Base-by-base conservation (phyloP, 495 filamentous ascomycete species). In the Tuber melanosporum region DNA sequence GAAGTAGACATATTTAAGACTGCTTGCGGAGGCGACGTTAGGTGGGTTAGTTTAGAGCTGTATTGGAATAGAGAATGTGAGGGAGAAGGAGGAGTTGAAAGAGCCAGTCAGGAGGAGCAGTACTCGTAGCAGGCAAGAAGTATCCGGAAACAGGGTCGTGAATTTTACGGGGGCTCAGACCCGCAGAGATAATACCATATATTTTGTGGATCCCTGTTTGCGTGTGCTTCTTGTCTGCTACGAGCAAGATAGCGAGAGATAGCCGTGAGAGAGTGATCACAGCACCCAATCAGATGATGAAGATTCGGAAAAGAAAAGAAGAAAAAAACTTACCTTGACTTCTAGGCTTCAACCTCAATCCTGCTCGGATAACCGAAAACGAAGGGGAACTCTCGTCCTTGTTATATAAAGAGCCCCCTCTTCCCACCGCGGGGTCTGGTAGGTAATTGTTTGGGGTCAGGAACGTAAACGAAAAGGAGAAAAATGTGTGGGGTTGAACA, bases 1-100 rank as follows among this genome's bases (percentile, higher is more conserved):
- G 88, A 87, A 76, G 87, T 84, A 73, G 91, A 89, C 88, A 93
- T 89, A 22, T 72, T 42, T 10, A 46, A 46, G 39, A 66, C 57
- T 66, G 71, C 3, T 42, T 72, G 71, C 5, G 71, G 2, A 22
- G 41, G n/a, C 3, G 71, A 32, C 1, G n/a, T 71, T n/a, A 41
- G 44, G 22, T 41, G 8, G 22, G 36, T 4, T 9, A 32, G 17
- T 17, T 22, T 20, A 77, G 52, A 74, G 43, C n/a, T 20, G 49
- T 39, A 36, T 76, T 57, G 80, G 78, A 46, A n/a, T 0, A 46
- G 20, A 41, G 19, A 36, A 52, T 36, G 8, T 36, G 66, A 77
- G 19, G 42, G 42, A 57, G 36, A 46, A 17, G 46, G 39, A 47
- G 72, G 26, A 15, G 15, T 26, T n/a, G 20, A 32, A 71, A 32